Percentiles rank a stretch among this genome's conserved stretches.
Conservation (phyloP, 768 basidiomycete species). For the Candolleomyces eurysporus region DNA sequence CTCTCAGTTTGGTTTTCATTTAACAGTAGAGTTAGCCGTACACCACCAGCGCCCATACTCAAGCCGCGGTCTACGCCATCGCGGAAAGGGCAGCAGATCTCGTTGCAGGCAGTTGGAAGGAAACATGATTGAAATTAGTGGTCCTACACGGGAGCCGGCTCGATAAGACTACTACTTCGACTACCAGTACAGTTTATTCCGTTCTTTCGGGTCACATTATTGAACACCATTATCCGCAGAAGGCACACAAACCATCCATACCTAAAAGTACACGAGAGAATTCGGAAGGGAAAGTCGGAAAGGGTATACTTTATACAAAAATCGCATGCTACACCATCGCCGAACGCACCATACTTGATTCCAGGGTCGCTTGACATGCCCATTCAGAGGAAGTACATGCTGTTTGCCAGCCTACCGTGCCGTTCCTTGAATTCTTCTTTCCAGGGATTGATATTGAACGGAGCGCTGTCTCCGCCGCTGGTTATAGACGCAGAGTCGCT, state of each 20-base stretch:
- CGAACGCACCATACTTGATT: too few species aligned
- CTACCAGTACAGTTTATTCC: too few species aligned
- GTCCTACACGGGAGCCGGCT: too few species aligned
- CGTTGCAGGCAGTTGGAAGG: background rate
- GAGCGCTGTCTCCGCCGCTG: background rate
- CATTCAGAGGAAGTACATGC: background rate
- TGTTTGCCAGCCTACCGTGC: background rate
- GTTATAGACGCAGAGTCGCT: background rate
- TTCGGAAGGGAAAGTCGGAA: too few species aligned
- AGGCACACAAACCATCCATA: too few species aligned
- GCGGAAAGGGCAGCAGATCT: constrained; percentile 14
- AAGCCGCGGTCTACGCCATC: constrained; percentile 10
- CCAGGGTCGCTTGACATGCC: background rate
- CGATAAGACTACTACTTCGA: too few species aligned
- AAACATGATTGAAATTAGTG: too few species aligned
- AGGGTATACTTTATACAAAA: too few species aligned
- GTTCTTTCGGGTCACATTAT: too few species aligned
- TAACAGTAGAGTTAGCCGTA: background rate
- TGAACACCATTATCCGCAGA: too few species aligned
- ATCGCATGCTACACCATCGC: too few species aligned
- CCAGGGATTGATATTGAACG: background rate
- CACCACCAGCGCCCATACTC: background rate
- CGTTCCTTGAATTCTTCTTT: background rate
- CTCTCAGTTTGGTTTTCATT: background rate
- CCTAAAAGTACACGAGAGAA: too few species aligned